phyloP scores from a whole-genome alignment of 2,329 filamentous ascomycete species.

The Fonsecaea erecta region DNA sequence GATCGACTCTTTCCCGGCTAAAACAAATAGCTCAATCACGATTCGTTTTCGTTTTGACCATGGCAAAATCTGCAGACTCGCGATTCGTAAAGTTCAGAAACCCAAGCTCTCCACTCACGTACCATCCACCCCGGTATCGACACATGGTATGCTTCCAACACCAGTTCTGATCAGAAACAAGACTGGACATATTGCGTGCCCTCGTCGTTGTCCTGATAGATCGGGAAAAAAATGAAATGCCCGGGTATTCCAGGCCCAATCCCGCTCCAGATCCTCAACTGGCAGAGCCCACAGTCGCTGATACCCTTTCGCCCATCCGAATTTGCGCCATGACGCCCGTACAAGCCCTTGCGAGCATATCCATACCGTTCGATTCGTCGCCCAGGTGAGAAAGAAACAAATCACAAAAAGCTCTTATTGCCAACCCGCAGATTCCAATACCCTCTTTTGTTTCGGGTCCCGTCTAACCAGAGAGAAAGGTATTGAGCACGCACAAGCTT shows the following conservation, averaged over 20 bases:
- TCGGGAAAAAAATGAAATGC: neutral
- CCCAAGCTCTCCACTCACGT: neutral
- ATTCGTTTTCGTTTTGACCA: neutral
- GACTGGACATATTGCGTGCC: neutral
- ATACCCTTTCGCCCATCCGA: neutral
- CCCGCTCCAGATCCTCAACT: neutral
- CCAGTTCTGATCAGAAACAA: neutral
- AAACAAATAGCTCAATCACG: constrained; percentile 1
- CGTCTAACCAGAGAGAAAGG: neutral
- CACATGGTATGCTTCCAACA: neutral
- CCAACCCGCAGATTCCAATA: neutral
- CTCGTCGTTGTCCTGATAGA: neutral
- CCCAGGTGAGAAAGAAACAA: constrained; percentile 15
- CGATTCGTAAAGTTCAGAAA: neutral
- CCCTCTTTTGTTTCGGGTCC: neutral
- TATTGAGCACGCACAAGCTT: constrained; percentile 1
- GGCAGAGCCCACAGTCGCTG: neutral
- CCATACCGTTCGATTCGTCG: constrained; percentile 24
- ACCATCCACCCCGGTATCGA: neutral
- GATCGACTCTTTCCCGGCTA: neutral
- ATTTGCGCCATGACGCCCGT: constrained; percentile 33
- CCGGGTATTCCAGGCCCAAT: neutral
- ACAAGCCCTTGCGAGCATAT: constrained; percentile 21
- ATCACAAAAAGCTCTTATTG: constrained; percentile 16
- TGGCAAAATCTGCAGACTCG: neutral